A percentile compares a stretch with the other conserved stretches of the same genome.
Evolutionary conservation across 352 stramenopile species (phyloP).

Genomic region (Pilasporangium apinafurcum): DNA sequence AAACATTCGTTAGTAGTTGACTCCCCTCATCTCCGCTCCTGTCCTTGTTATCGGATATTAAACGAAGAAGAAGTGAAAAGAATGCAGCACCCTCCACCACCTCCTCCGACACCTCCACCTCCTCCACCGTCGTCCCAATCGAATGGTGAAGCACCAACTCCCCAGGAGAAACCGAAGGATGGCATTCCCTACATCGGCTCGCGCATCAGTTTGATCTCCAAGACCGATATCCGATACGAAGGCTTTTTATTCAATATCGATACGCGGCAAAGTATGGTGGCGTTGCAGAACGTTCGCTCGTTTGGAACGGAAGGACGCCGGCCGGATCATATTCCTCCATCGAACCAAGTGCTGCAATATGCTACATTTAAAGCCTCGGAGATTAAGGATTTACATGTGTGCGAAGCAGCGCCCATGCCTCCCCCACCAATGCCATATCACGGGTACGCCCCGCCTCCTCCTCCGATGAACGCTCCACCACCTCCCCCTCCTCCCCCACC

Average conservation of each 20-base stretch:
- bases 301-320: constrained; percentile 82
- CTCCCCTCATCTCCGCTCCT: too few relatives aligned
- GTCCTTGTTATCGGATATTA: too few relatives aligned
- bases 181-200: constrained; percentile 81
- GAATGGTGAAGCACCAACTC: neutral
- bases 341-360: constrained; percentile 69
- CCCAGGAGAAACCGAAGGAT: constrained; percentile 18
- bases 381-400: constrained; percentile 85
- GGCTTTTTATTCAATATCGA: constrained; percentile 85
- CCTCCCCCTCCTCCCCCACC: constrained; percentile 17
- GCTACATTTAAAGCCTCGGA: constrained; percentile 79
- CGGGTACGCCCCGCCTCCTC: constrained; percentile 7
- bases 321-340: constrained; percentile 62
- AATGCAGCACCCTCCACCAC: neutral
- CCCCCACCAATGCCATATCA: constrained; percentile 3
- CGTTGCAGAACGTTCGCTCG: constrained; percentile 71
- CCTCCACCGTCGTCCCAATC: constrained; percentile 3
- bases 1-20: too few relatives aligned
- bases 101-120: constrained; percentile 11
- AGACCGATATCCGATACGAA: constrained; percentile 87
- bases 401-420: constrained; percentile 49
- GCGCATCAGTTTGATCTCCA: constrained; percentile 79
- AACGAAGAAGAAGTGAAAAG: too few relatives aligned
- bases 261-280: constrained; percentile 77
- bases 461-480: constrained; percentile 9